Percentiles rank a stretch among this genome's conserved stretches.
Evolutionary conservation across 2,329 filamentous ascomycete genomes (phyloP).

Genomic region (Ophiocordyceps camponoti-saundersi): DNA sequence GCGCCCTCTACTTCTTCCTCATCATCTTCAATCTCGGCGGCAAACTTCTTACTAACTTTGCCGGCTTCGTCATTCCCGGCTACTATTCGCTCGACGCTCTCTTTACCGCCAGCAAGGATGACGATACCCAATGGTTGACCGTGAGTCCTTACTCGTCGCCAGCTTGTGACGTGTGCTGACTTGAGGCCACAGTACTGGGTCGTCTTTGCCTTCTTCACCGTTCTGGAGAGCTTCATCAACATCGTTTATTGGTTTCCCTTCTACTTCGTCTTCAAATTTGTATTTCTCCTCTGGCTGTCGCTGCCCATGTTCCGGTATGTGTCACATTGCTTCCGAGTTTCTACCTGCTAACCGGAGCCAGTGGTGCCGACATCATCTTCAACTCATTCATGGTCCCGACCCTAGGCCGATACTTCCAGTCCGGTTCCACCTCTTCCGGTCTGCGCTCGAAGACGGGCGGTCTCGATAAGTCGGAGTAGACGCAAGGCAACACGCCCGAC

Average conservation of each 20-base stretch:
- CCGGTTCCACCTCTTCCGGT: constrained; percentile 63
- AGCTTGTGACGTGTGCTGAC: constrained; percentile 5
- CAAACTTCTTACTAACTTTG: constrained; percentile 74
- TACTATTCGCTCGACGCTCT: constrained; percentile 73
- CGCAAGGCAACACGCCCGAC: not conserved
- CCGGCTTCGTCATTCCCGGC: constrained; percentile 65
- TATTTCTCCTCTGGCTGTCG: constrained; percentile 93
- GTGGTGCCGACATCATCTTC: constrained; percentile 93
- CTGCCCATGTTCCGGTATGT: constrained; percentile 85
- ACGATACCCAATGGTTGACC: constrained; percentile 69
- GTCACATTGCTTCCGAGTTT: not conserved
- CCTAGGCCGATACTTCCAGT: constrained; percentile 77
- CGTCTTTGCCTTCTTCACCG: constrained; percentile 66
- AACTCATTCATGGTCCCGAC: constrained; percentile 85
- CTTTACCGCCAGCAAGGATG: constrained; percentile 52
- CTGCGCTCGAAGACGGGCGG: constrained; percentile 79
- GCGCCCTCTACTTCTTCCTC: constrained; percentile 72
- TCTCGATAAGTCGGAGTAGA: constrained; percentile 52
- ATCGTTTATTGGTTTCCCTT: constrained; percentile 94
- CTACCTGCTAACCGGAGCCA: constrained; percentile 19
- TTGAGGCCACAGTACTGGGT: constrained; percentile 59
- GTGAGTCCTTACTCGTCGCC: constrained; percentile 24
- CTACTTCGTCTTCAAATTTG: constrained; percentile 99
- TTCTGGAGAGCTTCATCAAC: constrained; percentile 66
- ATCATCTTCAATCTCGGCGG: constrained; percentile 87